Evolutionary conservation across 2,329 filamentous ascomycete species (phyloP).

Genomic region (Exserohilum rostratum): DNA sequence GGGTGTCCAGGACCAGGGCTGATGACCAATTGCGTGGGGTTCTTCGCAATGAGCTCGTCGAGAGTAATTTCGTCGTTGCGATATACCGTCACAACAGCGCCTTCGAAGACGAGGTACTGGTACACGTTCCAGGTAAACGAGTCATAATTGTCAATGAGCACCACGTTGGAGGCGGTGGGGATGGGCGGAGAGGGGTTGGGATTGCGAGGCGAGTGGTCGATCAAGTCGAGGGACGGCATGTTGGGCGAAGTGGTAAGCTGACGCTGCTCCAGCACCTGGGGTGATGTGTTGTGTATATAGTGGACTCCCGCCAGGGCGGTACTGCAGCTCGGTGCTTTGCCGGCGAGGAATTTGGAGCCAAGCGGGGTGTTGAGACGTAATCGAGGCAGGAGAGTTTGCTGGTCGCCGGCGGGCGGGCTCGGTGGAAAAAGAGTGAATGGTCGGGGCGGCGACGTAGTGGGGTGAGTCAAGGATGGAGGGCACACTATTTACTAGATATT

Average conservation of each 20-base stretch:
- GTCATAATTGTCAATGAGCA: slow-evolving; percentile 99
- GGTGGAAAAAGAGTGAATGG: slow-evolving; percentile 3
- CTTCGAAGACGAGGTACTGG: slow-evolving; percentile 96
- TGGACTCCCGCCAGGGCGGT: background rate
- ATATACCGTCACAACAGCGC: slow-evolving; percentile 85
- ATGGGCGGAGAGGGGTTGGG: slow-evolving; percentile 75
- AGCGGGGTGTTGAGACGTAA: background rate
- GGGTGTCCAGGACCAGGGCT: slow-evolving; percentile 96
- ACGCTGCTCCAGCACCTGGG: background rate
- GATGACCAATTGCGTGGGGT: slow-evolving; percentile 91
- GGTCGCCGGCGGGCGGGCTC: background rate
- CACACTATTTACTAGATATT: slow-evolving; percentile 8
- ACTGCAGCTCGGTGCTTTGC: slow-evolving; percentile 1
- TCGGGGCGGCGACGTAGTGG: slow-evolving; percentile 1
- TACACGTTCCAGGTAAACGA: slow-evolving; percentile 99
- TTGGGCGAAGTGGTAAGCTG: slow-evolving; percentile 6
- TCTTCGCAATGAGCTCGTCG: slow-evolving; percentile 79
- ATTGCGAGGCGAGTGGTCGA: slow-evolving; percentile 88
- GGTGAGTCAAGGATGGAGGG: slow-evolving; percentile 22
- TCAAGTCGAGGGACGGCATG: slow-evolving; percentile 57
- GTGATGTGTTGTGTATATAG: background rate
- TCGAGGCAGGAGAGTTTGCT: background rate
- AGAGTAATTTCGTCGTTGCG: slow-evolving; percentile 91
- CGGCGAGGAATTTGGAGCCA: background rate
- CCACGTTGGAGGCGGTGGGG: slow-evolving; percentile 82